Conservation (phyloP, 495 filamentous ascomycete genomes). For the Schizothecium vesticola region DNA sequence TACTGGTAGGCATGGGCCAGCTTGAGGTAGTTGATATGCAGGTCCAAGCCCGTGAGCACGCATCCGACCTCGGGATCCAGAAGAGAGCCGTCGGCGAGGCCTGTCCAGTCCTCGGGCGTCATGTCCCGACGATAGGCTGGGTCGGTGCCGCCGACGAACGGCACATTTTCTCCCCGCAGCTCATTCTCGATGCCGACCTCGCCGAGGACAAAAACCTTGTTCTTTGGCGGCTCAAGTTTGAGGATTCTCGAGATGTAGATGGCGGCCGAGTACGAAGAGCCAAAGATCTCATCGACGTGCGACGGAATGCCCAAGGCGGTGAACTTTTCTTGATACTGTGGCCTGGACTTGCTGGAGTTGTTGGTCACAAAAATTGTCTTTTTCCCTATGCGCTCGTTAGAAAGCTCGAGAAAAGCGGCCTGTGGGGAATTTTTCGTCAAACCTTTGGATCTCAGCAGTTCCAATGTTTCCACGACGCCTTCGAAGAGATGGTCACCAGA, state of each 20-base stretch:
- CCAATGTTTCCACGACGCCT: constrained; percentile 74
- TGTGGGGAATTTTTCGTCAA: neutral
- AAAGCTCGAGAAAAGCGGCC: neutral
- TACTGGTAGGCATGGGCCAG: constrained; percentile 79
- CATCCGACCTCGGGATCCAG: constrained; percentile 84
- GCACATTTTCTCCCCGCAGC: constrained; percentile 66
- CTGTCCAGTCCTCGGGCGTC: constrained; percentile 68
- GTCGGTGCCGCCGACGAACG: constrained; percentile 86
- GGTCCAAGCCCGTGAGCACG: constrained; percentile 85
- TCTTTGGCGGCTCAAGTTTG: constrained; percentile 65
- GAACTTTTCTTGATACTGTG: constrained; percentile 88
- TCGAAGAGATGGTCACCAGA: constrained; percentile 86
- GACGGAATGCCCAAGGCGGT: constrained; percentile 74
- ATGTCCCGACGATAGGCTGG: constrained; percentile 70
- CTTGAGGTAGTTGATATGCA: constrained; percentile 93
- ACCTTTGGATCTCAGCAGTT: constrained; percentile 76
- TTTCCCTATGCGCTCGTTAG: constrained; percentile 56
- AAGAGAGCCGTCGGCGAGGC: constrained; percentile 66
- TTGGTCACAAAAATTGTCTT: constrained; percentile 96
- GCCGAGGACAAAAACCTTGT: constrained; percentile 90
- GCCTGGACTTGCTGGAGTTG: constrained; percentile 94
- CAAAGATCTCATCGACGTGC: constrained; percentile 84
- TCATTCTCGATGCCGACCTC: constrained; percentile 90
- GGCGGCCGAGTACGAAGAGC: constrained; percentile 87
- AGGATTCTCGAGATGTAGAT: constrained; percentile 96